Evolutionary conservation across 805 yeast species (phyloP), one percentile per base, ranked within the genome.

Genomic region (Yamadazyma insecticola): DNA sequence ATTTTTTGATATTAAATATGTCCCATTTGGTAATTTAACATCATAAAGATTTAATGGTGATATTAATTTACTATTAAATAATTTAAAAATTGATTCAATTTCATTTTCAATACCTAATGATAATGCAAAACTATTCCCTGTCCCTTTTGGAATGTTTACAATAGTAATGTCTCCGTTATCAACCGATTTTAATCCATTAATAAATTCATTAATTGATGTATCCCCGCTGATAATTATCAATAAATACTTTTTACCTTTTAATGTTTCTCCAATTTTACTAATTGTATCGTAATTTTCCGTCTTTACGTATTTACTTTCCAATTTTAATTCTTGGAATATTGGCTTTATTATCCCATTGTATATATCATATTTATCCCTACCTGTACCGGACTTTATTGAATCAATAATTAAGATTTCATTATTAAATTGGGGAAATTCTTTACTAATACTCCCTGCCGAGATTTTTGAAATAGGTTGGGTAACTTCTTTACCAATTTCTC

Each of bases 121-220:
- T 15, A 72, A 69, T 2, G 85, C 73, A 37, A 86, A 62, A 1
- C 95, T 88, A 51, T 89, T 89, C 0, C 95, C 97, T 1, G 95
- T 81, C 1, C 97, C 97, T 37, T 78, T 65, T 0, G 96, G 95
- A 11, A 89, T 22, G 60, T 58, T 21, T 57, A 43, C 11, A 2
- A 74, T 32, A 1, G 45, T 41, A 5, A 63, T 32, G 1, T 30
- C 25, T 39, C 38, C 37, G 2, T 22, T 31, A 4, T 30, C 29
- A 4, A 6, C 26, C 10, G 21, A 23, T 5, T 10, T 3, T 16
- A 70, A 50, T 13, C 54, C 62, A 50, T 88, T 88, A 33, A 86
- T 44, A 30, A 89, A 74, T 51, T 89, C 97, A 29, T 72, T 76
- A 4, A 86, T 60, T 1, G 94, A 78, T 1, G 96, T 88, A 49